These are phyloP conservation scores for Capsella bursapastoris DNA, from an alignment of 345 rosid species.

Conservation along the genomic window DNA sequence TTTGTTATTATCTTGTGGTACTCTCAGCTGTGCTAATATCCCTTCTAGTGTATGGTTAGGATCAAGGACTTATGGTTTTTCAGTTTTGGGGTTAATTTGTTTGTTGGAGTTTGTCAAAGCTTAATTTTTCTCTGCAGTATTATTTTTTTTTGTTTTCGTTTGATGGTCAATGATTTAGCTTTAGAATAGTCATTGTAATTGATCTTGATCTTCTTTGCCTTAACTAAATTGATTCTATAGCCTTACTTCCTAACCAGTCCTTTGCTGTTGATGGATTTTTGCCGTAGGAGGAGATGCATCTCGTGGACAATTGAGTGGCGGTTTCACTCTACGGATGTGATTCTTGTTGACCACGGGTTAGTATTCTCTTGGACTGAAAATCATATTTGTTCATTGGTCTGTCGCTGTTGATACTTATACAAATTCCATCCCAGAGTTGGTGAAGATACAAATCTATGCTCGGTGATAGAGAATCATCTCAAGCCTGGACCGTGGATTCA, in stretches of 20 bases:
- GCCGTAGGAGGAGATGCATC: constrained; percentile 63
- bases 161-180: not conserved
- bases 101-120: not conserved
- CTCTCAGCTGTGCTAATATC: not conserved
- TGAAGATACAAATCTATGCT: constrained; percentile 63
- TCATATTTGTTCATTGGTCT: not conserved
- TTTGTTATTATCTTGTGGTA: not conserved
- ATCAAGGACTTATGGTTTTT: not conserved
- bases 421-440: constrained; percentile 54
- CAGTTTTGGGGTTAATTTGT: not conserved
- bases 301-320: constrained; percentile 95
- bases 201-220: constrained; percentile 4
- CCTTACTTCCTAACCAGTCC: constrained; percentile 18
- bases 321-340: constrained; percentile 73
- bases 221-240: not conserved
- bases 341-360: constrained; percentile 72
- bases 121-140: not conserved
- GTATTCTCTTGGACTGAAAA: constrained; percentile 24
- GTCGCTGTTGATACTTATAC: constrained; percentile 1
- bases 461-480: constrained; percentile 73
- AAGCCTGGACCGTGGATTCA: constrained; percentile 80
- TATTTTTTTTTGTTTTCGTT: not conserved
- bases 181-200: constrained; percentile 1
- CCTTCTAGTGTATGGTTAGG: not conserved
- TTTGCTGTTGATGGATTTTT: constrained; percentile 30